Conservation (phyloP, 2,329 filamentous ascomycete species). For the Penicillium sp. region DNA sequence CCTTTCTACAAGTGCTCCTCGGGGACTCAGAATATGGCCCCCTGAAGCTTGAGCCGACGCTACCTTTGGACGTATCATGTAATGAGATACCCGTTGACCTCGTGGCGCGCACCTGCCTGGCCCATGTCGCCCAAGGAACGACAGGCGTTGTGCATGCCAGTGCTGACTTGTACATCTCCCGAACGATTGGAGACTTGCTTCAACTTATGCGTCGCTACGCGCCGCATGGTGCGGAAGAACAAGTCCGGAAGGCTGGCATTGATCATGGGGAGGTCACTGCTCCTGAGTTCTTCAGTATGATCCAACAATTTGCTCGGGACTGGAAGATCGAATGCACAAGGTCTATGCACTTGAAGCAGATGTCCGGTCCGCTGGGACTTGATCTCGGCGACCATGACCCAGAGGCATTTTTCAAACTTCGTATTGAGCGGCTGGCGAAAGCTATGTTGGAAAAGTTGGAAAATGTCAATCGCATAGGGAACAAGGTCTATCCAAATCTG, state of each 20-base stretch:
- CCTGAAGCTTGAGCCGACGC: background rate
- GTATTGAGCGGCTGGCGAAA: conserved; percentile 3
- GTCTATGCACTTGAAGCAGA: background rate
- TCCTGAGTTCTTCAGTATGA: conserved; percentile 5
- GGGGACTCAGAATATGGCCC: conserved; percentile 1
- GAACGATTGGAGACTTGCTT: background rate
- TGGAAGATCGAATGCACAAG: conserved; percentile 11
- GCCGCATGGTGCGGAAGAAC: background rate
- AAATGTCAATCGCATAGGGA: background rate
- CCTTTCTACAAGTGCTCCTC: conserved; percentile 10
- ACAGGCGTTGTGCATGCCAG: conserved; percentile 17
- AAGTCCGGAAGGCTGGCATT: background rate
- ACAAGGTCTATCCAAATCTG: conserved; percentile 19
- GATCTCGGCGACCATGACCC: conserved; percentile 6
- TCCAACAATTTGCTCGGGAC: conserved; percentile 4
- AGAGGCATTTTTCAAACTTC: conserved; percentile 1
- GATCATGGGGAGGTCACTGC: conserved; percentile 2
- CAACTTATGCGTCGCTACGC: conserved; percentile 1
- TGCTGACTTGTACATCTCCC: conserved; percentile 1
- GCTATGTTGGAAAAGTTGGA: background rate
- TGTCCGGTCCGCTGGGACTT: background rate
- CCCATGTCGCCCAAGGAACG: conserved; percentile 14
- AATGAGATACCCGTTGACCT: conserved; percentile 24
- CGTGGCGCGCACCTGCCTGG: conserved; percentile 15
- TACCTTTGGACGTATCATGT: conserved; percentile 5